Base-by-base conservation (phyloP, 148 eudicot species). In the Rhododendron ferrugineum region DNA sequence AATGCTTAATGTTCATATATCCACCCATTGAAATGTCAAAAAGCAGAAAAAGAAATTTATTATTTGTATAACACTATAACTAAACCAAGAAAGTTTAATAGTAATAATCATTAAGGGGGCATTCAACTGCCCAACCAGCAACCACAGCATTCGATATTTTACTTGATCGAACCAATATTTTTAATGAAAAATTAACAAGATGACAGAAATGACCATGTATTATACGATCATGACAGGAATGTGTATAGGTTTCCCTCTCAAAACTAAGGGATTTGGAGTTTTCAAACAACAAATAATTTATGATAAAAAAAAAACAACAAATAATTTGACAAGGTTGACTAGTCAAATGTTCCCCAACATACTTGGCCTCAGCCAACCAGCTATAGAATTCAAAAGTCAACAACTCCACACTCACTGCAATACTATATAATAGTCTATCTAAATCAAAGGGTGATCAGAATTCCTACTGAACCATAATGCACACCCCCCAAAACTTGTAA, bases 281-380 rank as follows among this genome's bases (percentile, higher is more conserved):
- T 52, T 80, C 26, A 30, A 30, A 32, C 66, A 16, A 18, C 18
- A 9, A 8, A 52, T 18, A 52, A 32, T 52, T 78, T 47, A n/a
- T n/a, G n/a, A n/a, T n/a, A n/a, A n/a, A n/a, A n/a, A n/a, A n/a
- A n/a, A 30, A 30, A 32, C 66, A 16, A 18, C 18, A 9, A 8
- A 52, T 18, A 52, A 32, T 52, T 78, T 47, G 18, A 30, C 62
- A 70, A 47, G 72, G 6, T 46, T 10, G 40, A 66, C 20, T 15
- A 10, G 74, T 44, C 84, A 62, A 81, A 81, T 37, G 46, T 36
- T 34, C 49, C 84, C 62, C 49, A 58, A 14, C 73, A 60, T 82
- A 74, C 23, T 13, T 2, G 23, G 78, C 47, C 26, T 46, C 14
- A 40, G 54, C 23, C 60, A 83, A 47, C 60, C 78, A 18, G 78